Evolutionary conservation across 805 yeast genomes (phyloP), one percentile per base, ranked within the genome.

Genomic region (Pichia gijzeniarum): DNA sequence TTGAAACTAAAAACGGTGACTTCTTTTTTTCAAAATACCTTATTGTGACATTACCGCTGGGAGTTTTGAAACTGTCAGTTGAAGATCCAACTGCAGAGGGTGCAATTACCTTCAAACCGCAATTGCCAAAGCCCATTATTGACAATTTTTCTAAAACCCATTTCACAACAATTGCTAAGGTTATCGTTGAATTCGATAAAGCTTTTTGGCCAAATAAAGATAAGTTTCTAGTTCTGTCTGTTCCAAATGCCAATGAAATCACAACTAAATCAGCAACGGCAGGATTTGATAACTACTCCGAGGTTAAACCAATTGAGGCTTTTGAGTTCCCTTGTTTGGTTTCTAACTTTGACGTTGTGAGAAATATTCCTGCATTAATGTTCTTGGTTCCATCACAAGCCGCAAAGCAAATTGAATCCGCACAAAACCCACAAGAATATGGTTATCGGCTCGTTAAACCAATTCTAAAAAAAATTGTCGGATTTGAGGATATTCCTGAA

Each of bases 11-110:
- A 1, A 48, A 41, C 18, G 62, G 61, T 2, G 22, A 37, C 2
- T n/a, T 14, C 1, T 58, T 41, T 45, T 49, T 39, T 1, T 45
- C 58, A 5, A 64, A 69, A 37, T 71, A 68, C 55, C 53, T 71
- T 31, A 58, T 76, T n/a, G 74, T 74, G 5, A 69, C 79, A 2
- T 70, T 75, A 7, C 81, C 81, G 2, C 71, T 67, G 44, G 69
- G 76, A 30, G 63, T 76, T 5, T 60, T 76, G 39, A 64, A 67
- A 35, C 56, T 72, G 35, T 60, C 63, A 1, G 47, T 51, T 1
- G 48, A 53, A 4, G 55, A 59, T 12, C 53, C 56, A 10, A 30
- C 35, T 3, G 56, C 57, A 17, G 48, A 40, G 37, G 66, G 62
- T 28, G 60, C 65, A 2, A 61, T 63, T 37, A 44, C 48, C 10